Base-by-base conservation (phyloP, 768 basidiomycete genomes). In the Tylopilus rubrobrunneus region DNA sequence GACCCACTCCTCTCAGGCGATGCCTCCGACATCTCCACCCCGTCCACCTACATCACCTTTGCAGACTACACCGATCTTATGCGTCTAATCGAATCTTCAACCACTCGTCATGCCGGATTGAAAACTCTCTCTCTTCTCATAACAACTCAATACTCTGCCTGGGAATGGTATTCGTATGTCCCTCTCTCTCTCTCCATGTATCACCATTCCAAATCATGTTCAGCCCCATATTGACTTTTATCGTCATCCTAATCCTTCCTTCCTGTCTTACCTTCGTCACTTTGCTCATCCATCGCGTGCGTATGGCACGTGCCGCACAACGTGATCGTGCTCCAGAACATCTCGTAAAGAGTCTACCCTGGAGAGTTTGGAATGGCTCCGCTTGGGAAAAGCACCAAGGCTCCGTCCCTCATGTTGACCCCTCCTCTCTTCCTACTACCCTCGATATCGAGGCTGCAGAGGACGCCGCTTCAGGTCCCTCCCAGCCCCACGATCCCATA, bases 81-180 rank as follows among this genome's bases (percentile, higher is more conserved):
- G 51, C 72, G 77, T n/a, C 74, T 94, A 53, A 88, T 95, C 54
- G 71, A 77, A 23, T 71, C 79, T 27, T 90, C 87, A 36, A 91
- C 90, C 54, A 87, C 87, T 4, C 87, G 89, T 21, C 87, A 92
- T 63, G 84, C 85, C 36, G 89, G 88, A 40, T 62, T 91, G 46
- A 79, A 76, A 41, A 92, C 90, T 0, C 77, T 92, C 28, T 87
- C 88, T 2, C 72, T 92, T 25, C 74, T 87, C 53, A 86, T 92
- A 62, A 88, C 82, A 14, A 84, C 86, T 5, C 87, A 89, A 57
- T 87, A 86, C 64, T 86, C 87, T 14, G 82, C 86, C 41, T 94
- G 91, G 86, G 90, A 93, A 65, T 95, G 92, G 91, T 92, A 92
- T 66, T 92, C 89, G 89, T 92, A 62, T 59, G 84, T 52, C 37